Conservation (phyloP, 208 protist genomes). For the Acanthamoeba royreba region DNA sequence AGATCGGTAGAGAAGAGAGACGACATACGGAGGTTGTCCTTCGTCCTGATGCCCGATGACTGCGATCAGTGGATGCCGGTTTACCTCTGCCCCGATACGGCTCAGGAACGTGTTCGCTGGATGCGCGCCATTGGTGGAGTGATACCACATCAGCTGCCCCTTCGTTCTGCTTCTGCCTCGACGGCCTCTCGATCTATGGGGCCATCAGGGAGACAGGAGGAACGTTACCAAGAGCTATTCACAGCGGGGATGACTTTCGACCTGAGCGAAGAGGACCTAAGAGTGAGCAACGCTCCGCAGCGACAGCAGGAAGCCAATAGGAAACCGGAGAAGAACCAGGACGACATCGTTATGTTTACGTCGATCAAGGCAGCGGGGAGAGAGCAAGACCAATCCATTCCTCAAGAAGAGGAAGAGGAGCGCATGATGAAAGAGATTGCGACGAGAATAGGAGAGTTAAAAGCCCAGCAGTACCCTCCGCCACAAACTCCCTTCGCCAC, state of each 20-base stretch:
- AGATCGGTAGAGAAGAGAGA: background rate
- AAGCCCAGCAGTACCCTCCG: background rate
- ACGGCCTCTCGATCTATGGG: too few relatives aligned
- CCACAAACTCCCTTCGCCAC: background rate
- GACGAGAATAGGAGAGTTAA: background rate
- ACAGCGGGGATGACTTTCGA: too few relatives aligned
- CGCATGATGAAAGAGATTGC: background rate
- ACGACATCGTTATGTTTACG: too few relatives aligned
- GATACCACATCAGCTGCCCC: background rate
- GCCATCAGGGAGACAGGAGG: too few relatives aligned
- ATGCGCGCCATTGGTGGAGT: background rate
- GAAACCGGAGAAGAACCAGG: too few relatives aligned
- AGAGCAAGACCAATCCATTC: background rate
- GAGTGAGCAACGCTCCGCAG: too few relatives aligned
- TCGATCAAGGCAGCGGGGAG: background rate
- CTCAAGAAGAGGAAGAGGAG: background rate
- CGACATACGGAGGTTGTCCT: background rate
- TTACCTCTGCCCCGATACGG: background rate
- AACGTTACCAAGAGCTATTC: too few relatives aligned
- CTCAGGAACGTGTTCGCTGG: background rate
- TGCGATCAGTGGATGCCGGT: background rate
- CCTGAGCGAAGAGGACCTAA: too few relatives aligned
- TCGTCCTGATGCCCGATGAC: background rate
- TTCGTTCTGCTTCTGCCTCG: too few relatives aligned
- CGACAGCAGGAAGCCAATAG: too few relatives aligned